A percentile compares a stretch with the other conserved stretches of the same genome.
These are phyloP conservation scores for Albizia julibrissin DNA, from an alignment of 306 rosid genomes.

Conservation along the genomic window DNA sequence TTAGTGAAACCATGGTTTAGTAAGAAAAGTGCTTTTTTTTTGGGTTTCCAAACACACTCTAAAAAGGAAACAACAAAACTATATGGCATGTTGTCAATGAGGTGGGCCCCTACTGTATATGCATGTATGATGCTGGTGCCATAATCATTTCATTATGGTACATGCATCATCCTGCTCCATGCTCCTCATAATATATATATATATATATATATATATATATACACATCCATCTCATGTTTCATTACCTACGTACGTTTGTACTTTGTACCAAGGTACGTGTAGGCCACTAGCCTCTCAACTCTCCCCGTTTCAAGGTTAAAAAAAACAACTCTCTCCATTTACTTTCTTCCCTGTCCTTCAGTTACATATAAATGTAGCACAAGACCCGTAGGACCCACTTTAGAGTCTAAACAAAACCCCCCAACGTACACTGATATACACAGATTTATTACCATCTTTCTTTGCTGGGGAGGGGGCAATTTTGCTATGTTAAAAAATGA, in stretches of 20 bases:
- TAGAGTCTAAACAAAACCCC: neutral
- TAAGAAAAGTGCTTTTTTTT: no score
- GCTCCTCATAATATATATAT: no score
- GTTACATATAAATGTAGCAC: neutral
- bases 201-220: accelerated
- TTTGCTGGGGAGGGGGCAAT: no score
- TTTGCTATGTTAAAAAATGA: no score
- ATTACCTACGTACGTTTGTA: neutral
- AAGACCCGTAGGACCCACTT: neutral
- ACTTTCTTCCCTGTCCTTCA: neutral
- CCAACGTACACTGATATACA: neutral
- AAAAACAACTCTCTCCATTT: no score
- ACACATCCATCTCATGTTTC: neutral
- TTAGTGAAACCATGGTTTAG: no score
- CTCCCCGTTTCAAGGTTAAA: no score
- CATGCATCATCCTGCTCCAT: neutral
- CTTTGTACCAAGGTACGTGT: neutral
- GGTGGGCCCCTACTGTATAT: neutral
- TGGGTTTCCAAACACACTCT: no score
- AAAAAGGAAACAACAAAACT: constrained; percentile 33
- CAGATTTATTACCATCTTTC: neutral
- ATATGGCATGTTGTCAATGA: neutral
- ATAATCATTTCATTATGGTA: neutral
- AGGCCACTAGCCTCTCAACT: neutral
- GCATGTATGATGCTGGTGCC: neutral